Percentiles rank a stretch among this genome's conserved stretches.
Conservation (phyloP, 1,139 yeast species). For the Hemisphaericaspora lyxosophila region DNA sequence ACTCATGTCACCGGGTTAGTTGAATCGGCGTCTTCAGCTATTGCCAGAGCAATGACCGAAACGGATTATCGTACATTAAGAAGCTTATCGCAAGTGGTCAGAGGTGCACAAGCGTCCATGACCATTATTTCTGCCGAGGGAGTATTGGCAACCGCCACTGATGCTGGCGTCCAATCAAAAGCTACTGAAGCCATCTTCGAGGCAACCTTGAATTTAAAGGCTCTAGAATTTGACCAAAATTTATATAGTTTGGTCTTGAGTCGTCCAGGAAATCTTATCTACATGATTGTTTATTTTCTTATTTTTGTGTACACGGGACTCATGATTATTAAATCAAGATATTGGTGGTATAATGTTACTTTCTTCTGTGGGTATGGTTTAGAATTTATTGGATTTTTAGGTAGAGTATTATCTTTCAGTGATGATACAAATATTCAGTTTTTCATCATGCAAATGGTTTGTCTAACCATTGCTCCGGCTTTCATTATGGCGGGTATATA, state of each 20-base stretch:
- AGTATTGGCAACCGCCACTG: slow-evolving; percentile 44
- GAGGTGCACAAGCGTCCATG: slow-evolving; percentile 40
- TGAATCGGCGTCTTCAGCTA: slow-evolving; percentile 19
- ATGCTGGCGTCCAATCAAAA: slow-evolving; percentile 20
- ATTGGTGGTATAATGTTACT: slow-evolving; percentile 31
- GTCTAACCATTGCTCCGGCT: slow-evolving; percentile 82
- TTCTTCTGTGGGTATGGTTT: slow-evolving; percentile 30
- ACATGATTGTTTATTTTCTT: slow-evolving; percentile 26
- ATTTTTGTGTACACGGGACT: slow-evolving; percentile 21
- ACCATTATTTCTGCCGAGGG: slow-evolving; percentile 33
- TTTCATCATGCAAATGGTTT: slow-evolving; percentile 65
- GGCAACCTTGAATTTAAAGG: slow-evolving; percentile 33
- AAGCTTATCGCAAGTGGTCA: slow-evolving; percentile 23
- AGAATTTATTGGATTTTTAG: slow-evolving; percentile 64
- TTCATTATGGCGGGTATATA: slow-evolving; percentile 89
- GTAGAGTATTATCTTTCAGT: slow-evolving; percentile 50
- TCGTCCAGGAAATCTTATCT: slow-evolving; percentile 33
- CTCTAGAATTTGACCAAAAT: slow-evolving; percentile 28
- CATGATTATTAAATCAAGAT: slow-evolving; percentile 24
- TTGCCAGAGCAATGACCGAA: slow-evolving; percentile 13
- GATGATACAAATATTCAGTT: slow-evolving; percentile 37
- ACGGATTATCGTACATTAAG: slow-evolving; percentile 13
- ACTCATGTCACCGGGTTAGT: slow-evolving; percentile 22
- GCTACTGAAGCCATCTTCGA: slow-evolving; percentile 35
- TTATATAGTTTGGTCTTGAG: slow-evolving; percentile 23